These are phyloP conservation scores for Cystofilobasidium capitatum DNA, from an alignment of 768 basidiomycete genomes.

Conservation along the genomic window DNA sequence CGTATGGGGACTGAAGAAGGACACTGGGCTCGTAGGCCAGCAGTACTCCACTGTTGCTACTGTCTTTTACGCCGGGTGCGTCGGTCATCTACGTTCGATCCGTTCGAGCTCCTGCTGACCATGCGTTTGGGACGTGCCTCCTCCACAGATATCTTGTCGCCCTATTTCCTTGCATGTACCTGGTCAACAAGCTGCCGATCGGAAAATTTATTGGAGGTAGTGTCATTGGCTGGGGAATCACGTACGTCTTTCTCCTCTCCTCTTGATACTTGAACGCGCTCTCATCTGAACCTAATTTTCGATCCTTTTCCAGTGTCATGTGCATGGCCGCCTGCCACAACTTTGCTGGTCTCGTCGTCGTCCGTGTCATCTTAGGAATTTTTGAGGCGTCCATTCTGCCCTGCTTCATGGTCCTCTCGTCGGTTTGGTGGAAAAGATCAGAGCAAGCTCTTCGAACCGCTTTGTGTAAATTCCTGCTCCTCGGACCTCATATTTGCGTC, in stretches of 20 bases:
- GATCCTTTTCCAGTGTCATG: background rate
- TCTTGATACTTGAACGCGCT: too few species aligned
- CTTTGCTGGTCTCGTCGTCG: slow-evolving; percentile 27
- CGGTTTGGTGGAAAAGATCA: slow-evolving; percentile 15
- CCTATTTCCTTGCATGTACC: slow-evolving; percentile 17
- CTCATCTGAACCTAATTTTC: too few species aligned
- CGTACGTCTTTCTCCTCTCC: too few species aligned
- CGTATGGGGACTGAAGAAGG: too few species aligned
- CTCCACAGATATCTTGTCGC: slow-evolving; percentile 25
- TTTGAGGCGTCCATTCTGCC: slow-evolving; percentile 30
- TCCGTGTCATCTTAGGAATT: slow-evolving; percentile 31
- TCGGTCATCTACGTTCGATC: too few species aligned
- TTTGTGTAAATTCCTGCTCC: too few species aligned
- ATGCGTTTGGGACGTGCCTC: slow-evolving; percentile 6
- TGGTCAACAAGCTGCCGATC: background rate
- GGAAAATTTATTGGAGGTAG: too few species aligned
- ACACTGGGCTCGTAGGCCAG: too few species aligned
- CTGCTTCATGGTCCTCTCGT: slow-evolving; percentile 14
- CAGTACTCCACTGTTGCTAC: too few species aligned
- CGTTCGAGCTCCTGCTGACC: too few species aligned
- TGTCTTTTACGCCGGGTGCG: slow-evolving; percentile 1
- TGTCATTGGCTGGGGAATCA: too few species aligned
- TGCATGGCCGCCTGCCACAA: slow-evolving; percentile 26
- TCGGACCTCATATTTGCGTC: too few species aligned
- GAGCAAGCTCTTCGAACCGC: slow-evolving; percentile 10